These are phyloP conservation scores for Amanita molliuscula DNA, from an alignment of 768 basidiomycete species.

Conservation along the genomic window DNA sequence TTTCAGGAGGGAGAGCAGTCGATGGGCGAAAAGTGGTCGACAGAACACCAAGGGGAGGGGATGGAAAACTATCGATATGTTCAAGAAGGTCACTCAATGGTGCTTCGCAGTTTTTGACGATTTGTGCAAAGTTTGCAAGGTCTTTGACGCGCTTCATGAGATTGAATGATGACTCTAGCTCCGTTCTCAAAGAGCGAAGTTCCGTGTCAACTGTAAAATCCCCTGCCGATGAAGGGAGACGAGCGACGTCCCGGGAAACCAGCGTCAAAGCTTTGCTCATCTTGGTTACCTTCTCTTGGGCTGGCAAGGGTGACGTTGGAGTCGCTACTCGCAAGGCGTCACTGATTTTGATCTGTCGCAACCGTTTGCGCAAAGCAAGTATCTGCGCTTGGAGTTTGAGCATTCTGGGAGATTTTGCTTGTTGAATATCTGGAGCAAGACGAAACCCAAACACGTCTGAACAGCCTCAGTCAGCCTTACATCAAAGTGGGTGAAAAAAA, in stretches of 20 bases:
- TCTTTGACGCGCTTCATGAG: conserved; percentile 40
- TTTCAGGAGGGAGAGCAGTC: conserved; percentile 41
- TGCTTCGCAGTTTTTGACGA: conserved; percentile 52
- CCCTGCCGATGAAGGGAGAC: conserved; percentile 33
- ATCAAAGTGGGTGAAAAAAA: background rate
- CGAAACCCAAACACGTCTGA: conserved; percentile 51
- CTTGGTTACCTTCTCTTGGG: conserved; percentile 31
- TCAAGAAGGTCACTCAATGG: conserved; percentile 78
- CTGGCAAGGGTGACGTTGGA: conserved; percentile 39
- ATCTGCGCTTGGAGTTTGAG: conserved; percentile 39
- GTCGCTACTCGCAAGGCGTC: conserved; percentile 36
- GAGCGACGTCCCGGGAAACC: conserved; percentile 33
- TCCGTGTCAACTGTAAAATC: conserved; percentile 41
- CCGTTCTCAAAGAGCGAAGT: conserved; percentile 46
- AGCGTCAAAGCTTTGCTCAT: conserved; percentile 36
- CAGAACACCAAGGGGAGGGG: conserved; percentile 38
- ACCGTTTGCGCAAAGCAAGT: conserved; percentile 42
- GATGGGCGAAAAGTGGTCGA: conserved; percentile 38
- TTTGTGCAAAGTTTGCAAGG: conserved; percentile 43
- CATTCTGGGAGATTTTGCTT: conserved; percentile 27
- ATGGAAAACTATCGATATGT: conserved; percentile 78
- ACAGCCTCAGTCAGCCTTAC: conserved; percentile 1
- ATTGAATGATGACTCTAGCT: conserved; percentile 41
- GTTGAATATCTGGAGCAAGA: conserved; percentile 21
- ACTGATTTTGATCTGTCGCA: conserved; percentile 53